Evolutionary conservation across 257 asterid species (phyloP).

Genomic region (Solanum bulbocastanum): DNA sequence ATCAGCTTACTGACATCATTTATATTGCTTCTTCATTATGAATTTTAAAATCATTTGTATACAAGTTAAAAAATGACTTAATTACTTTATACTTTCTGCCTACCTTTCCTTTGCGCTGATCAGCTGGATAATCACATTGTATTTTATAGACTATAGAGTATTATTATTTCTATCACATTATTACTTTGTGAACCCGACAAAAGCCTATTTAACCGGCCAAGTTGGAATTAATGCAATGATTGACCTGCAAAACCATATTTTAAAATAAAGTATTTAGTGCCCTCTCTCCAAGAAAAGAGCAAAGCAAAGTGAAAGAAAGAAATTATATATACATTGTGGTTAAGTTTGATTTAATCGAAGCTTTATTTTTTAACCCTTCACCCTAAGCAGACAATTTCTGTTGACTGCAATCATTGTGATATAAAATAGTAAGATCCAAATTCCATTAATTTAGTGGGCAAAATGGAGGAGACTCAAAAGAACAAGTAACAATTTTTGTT

Average conservation of each 20-base stretch:
- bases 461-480: not conserved
- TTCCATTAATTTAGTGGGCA: not conserved
- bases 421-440: conserved; percentile 2
- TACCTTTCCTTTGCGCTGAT: too few relatives aligned
- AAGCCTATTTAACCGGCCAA: conserved; percentile 14
- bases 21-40: too few relatives aligned
- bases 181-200: conserved; percentile 14
- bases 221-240: conserved; percentile 13
- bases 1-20: too few relatives aligned
- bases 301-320: not conserved
- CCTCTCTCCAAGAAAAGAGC: not conserved
- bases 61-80: too few relatives aligned
- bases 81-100: too few relatives aligned
- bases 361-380: conserved; percentile 1
- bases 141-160: too few relatives aligned
- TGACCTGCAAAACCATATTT: conserved; percentile 2
- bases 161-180: too few relatives aligned
- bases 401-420: conserved; percentile 17
- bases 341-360: not conserved
- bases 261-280: not conserved
- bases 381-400: conserved; percentile 2
- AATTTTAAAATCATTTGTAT: too few relatives aligned
- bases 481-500: not conserved
- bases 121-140: too few relatives aligned
- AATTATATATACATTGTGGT: not conserved